Percentiles rank a stretch among this genome's conserved stretches.
These are phyloP conservation scores for Tylopilus felleus DNA, from an alignment of 768 basidiomycete genomes.

Conservation along the genomic window DNA sequence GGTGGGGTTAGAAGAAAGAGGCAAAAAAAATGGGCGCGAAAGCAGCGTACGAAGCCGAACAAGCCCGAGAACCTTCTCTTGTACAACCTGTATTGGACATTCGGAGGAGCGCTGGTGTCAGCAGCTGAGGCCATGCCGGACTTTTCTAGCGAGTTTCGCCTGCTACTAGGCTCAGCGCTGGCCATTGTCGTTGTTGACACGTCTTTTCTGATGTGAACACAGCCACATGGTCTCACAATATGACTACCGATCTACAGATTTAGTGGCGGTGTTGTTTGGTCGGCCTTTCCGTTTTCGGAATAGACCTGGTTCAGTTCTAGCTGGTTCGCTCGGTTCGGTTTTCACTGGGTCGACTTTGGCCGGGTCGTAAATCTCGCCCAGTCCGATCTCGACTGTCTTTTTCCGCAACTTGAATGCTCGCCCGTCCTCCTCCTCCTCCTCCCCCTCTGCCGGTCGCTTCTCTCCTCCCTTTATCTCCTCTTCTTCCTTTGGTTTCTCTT, in stretches of 20 bases:
- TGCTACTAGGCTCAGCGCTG: not conserved
- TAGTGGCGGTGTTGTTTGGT: not conserved
- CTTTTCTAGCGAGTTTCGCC: not conserved
- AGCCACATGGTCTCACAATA: not conserved
- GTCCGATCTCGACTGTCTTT: constrained; percentile 54
- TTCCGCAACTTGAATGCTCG: constrained; percentile 67
- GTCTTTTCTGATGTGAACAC: not conserved
- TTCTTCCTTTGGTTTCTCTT: not conserved
- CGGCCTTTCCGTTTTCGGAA: constrained; percentile 22
- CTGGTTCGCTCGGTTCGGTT: constrained; percentile 13
- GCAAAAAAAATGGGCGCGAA: not conserved
- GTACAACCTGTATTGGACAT: constrained; percentile 57
- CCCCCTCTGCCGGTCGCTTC: constrained; percentile 40
- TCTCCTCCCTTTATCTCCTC: not conserved
- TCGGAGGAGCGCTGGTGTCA: not conserved
- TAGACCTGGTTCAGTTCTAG: constrained; percentile 4
- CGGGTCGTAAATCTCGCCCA: constrained; percentile 83
- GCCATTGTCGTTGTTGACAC: not conserved
- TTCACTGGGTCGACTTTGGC: constrained; percentile 30
- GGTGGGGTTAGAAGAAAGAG: not conserved
- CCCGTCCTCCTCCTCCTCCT: constrained; percentile 52
- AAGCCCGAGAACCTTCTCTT: constrained; percentile 65
- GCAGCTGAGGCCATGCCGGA: not conserved
- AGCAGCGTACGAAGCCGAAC: constrained; percentile 47
- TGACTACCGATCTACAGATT: not conserved